phyloP scores from a whole-genome alignment of 2,329 filamentous ascomycete genomes.

The Aspergillus tubingensis region DNA sequence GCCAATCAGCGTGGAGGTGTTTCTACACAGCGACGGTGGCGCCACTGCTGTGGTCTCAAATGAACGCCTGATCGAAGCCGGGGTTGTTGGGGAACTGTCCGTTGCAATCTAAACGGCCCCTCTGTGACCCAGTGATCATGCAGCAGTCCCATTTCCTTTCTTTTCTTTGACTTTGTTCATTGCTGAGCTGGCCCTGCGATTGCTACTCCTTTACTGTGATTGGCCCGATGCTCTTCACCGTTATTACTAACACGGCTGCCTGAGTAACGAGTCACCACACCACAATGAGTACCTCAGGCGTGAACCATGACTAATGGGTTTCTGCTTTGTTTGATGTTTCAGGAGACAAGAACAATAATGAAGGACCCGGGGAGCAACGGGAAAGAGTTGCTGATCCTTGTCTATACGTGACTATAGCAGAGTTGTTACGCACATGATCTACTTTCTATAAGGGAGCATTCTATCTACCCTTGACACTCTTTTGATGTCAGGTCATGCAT shows the following conservation, averaged over 20 bases:
- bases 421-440: background rate
- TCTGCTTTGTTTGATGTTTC: background rate
- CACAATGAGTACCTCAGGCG: slow-evolving; percentile 1
- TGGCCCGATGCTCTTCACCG: background rate
- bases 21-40: slow-evolving; percentile 41
- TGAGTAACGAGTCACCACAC: background rate
- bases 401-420: background rate
- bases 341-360: background rate
- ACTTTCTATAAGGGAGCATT: background rate
- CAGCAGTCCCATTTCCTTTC: background rate
- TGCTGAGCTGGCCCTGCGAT: background rate
- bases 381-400: background rate
- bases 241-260: slow-evolving; percentile 1
- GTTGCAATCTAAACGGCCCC: background rate
- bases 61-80: slow-evolving; percentile 7
- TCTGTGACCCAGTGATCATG: background rate
- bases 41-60: slow-evolving; percentile 25
- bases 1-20: slow-evolving; percentile 43
- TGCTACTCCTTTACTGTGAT: background rate
- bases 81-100: background rate
- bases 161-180: background rate
- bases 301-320: background rate
- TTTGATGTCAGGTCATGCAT: too few relatives aligned
- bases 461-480: background rate
- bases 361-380: background rate